phyloP scores from a whole-genome alignment of 345 rosid genomes.

The Brassica juncea region DNA sequence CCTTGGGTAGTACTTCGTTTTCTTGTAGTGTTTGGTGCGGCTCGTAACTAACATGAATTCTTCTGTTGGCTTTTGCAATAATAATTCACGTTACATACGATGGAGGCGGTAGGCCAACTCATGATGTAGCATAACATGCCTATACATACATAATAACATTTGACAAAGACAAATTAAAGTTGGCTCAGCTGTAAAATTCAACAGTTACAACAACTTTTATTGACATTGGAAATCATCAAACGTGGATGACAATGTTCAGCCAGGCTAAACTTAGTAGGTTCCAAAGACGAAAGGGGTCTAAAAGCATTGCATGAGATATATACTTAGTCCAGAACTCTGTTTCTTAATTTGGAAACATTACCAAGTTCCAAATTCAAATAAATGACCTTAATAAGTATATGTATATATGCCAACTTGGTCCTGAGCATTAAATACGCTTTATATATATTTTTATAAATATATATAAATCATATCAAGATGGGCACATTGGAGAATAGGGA shows the following conservation, averaged over 20 bases:
- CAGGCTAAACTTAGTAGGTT: slow-evolving; percentile 6
- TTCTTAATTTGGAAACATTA: slow-evolving; percentile 6
- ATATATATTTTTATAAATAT: too few relatives aligned
- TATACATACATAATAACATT: slow-evolving; percentile 18
- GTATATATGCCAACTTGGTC: slow-evolving; percentile 10
- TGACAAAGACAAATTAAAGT: slow-evolving; percentile 23
- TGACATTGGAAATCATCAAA: not conserved
- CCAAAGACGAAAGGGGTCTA: not conserved
- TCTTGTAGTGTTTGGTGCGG: slow-evolving; percentile 28
- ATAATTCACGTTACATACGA: slow-evolving; percentile 8
- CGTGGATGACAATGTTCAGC: not conserved
- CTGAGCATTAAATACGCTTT: slow-evolving; percentile 1
- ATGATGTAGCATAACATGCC: slow-evolving; percentile 29
- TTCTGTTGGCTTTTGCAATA: not conserved
- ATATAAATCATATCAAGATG: not conserved
- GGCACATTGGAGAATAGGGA: not conserved
- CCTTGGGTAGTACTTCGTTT: not conserved
- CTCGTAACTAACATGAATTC: slow-evolving; percentile 30
- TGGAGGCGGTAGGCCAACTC: slow-evolving; percentile 4
- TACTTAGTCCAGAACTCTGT: not conserved
- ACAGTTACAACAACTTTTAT: slow-evolving; percentile 8
- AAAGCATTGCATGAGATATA: not conserved
- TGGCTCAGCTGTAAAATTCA: slow-evolving; percentile 15
- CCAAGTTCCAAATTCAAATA: not conserved
- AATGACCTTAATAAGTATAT: not conserved